Percentiles rank a stretch among this genome's conserved stretches.
phyloP scores from a whole-genome alignment of 2,329 filamentous ascomycete genomes.

The Setomelanomma holmii region DNA sequence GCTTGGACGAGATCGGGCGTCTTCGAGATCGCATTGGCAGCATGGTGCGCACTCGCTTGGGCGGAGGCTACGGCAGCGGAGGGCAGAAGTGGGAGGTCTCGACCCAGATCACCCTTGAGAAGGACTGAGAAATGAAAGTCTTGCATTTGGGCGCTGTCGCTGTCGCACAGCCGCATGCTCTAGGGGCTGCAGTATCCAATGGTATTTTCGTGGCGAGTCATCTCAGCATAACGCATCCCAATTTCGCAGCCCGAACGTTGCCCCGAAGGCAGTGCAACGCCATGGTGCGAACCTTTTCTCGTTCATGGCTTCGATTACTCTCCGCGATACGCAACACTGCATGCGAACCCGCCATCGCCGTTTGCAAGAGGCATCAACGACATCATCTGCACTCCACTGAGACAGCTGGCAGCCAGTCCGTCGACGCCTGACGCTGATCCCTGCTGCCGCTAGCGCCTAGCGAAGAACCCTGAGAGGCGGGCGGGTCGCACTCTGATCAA shows the following conservation, averaged over 20 bases:
- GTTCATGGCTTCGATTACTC: constrained; percentile 12
- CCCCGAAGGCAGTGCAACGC: constrained; percentile 17
- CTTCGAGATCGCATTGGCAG: constrained; percentile 78
- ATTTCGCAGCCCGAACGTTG: constrained; percentile 32
- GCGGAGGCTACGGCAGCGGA: constrained; percentile 84
- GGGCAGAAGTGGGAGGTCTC: constrained; percentile 92
- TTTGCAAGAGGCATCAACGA: constrained; percentile 13
- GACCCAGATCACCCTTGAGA: constrained; percentile 73
- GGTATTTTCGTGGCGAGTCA: constrained; percentile 29
- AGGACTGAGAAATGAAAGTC: constrained; percentile 40
- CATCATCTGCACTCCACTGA: constrained; percentile 28
- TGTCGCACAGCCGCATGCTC: constrained; percentile 19
- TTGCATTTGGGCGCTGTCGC: constrained; percentile 21
- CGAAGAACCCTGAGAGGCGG: constrained; percentile 31
- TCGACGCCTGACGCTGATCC: constrained; percentile 36
- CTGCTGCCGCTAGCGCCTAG: constrained; percentile 28
- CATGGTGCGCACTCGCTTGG: constrained; percentile 83
- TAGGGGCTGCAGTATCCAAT: constrained; percentile 25
- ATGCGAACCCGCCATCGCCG: constrained; percentile 4
- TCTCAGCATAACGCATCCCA: constrained; percentile 17
- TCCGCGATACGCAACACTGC: constrained; percentile 15
- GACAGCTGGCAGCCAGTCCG: constrained; percentile 37
- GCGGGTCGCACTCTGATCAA: constrained; percentile 35
- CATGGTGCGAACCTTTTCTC: constrained; percentile 4
- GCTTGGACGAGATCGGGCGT: constrained; percentile 69